Base-by-base conservation (phyloP, 139 green algal genomes). In the Tetraselmis chui region DNA sequence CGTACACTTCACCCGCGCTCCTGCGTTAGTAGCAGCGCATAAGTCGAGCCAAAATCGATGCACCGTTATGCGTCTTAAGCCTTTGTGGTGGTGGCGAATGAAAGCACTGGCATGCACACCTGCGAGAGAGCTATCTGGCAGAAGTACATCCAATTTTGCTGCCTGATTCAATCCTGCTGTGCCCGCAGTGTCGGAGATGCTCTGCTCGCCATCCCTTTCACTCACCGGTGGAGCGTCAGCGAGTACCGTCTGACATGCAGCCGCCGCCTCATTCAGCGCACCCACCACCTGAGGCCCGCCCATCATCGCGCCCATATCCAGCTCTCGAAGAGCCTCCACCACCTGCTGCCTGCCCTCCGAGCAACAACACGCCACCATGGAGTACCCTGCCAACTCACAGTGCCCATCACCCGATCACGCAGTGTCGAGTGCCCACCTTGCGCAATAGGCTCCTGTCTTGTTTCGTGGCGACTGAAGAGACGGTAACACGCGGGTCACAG, bases 301-400 rank as follows among this genome's bases (percentile, higher is more conserved):
- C 93, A 98, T 95, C 80, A 98, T 91, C 0, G 90, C 87, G 1
- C 86, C 94, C 67, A 97, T 82, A 79, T 98, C 94, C 31, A 97
- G 82, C 76, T 91, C 78, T 2, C 86, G 83, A 77, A 95, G 32
- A 1, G 86, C 85, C 1, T 45, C 80, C 32, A 26, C 29, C 30
- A 76, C 80, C 77, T 29, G 78, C 18, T 23, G 28, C 32, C 28
- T 23, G n/a, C n/a, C 31, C 23, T 5, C 32, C 32, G n/a, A n/a
- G n/a, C n/a, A n/a, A n/a, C n/a, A n/a, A n/a, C n/a, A n/a, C n/a
- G n/a, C n/a, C n/a, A n/a, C n/a, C n/a, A n/a, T n/a, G n/a, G n/a
- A n/a, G n/a, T n/a, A n/a, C n/a, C n/a, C n/a, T n/a, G n/a, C n/a
- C n/a, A n/a, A n/a, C n/a, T n/a, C n/a, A n/a, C n/a, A n/a, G n/a